phyloP scores from a whole-genome alignment of 164 flowering plant species.

The Berberis thunbergii region DNA sequence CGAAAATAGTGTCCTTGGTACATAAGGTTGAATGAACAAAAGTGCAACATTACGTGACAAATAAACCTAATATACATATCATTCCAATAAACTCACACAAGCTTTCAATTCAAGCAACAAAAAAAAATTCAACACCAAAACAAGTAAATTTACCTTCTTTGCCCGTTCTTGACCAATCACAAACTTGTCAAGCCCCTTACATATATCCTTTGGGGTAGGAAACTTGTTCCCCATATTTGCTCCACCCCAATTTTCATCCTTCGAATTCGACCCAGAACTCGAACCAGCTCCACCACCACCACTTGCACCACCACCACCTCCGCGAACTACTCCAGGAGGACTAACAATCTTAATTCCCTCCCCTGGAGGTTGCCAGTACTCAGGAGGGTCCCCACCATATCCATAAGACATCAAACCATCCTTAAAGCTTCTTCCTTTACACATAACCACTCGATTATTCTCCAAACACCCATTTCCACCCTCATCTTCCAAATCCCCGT shows the following conservation, averaged over 20 bases:
- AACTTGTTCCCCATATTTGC: constrained; percentile 62
- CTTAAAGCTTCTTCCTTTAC: too few relatives aligned
- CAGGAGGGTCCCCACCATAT: constrained; percentile 59
- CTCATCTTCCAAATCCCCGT: constrained; percentile 37
- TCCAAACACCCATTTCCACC: constrained; percentile 6
- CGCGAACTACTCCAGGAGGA: constrained; percentile 11
- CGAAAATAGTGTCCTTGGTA: too few relatives aligned
- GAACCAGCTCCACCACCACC: constrained; percentile 21
- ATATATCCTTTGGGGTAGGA: constrained; percentile 91
- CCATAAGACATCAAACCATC: background rate
- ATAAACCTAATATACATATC: too few relatives aligned
- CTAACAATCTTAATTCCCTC: constrained; percentile 36
- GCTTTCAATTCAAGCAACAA: too few relatives aligned
- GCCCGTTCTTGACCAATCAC: constrained; percentile 93
- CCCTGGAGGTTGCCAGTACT: constrained; percentile 82
- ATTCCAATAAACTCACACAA: too few relatives aligned
- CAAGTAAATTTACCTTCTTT: constrained; percentile 56
- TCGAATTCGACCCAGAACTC: constrained; percentile 21
- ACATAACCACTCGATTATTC: background rate
- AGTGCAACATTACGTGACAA: too few relatives aligned
- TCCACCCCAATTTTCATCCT: constrained; percentile 76
- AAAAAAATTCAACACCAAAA: too few relatives aligned
- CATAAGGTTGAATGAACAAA: too few relatives aligned
- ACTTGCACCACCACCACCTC: constrained; percentile 19
- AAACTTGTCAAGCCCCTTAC: constrained; percentile 84